Conservation (phyloP, 768 basidiomycete genomes). For the Pilatotrama ljubarskyi region DNA sequence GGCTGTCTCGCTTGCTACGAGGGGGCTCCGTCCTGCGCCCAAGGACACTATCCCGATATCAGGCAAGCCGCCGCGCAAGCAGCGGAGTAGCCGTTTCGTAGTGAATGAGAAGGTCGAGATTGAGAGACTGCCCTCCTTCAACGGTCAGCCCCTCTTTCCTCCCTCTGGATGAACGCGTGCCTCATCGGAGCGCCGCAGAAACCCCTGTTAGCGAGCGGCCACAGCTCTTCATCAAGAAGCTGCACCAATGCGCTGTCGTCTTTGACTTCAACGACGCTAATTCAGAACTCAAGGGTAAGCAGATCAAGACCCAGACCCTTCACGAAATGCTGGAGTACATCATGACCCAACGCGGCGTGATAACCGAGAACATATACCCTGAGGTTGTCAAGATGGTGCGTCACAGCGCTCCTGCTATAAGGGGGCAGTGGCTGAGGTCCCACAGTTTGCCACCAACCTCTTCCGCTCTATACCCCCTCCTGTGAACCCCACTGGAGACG, state of each 20-base stretch:
- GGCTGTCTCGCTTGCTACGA: slow-evolving; percentile 53
- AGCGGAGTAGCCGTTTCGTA: slow-evolving; percentile 95
- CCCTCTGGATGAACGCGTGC: background rate
- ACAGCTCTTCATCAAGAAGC: slow-evolving; percentile 89
- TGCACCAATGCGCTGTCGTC: slow-evolving; percentile 93
- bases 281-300: slow-evolving; percentile 93
- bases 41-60: slow-evolving; percentile 97
- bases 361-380: slow-evolving; percentile 96
- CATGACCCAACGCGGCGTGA: slow-evolving; percentile 92
- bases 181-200: slow-evolving; percentile 52
- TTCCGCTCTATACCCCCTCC: slow-evolving; percentile 99
- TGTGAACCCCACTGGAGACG: slow-evolving; percentile 97
- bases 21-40: slow-evolving; percentile 71
- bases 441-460: slow-evolving; percentile 93
- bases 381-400: slow-evolving; percentile 98
- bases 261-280: slow-evolving; percentile 99
- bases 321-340: slow-evolving; percentile 99
- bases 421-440: slow-evolving; percentile 4
- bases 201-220: slow-evolving; percentile 85
- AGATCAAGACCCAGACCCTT: slow-evolving; percentile 96
- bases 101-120: slow-evolving; percentile 96
- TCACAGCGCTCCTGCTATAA: slow-evolving; percentile 15
- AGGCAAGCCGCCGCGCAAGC: slow-evolving; percentile 96
- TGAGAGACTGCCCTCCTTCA: slow-evolving; percentile 88
- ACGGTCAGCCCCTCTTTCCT: slow-evolving; percentile 52